These are phyloP conservation scores for Corchorus olitorius DNA, from an alignment of 345 rosid species.

Conservation along the genomic window DNA sequence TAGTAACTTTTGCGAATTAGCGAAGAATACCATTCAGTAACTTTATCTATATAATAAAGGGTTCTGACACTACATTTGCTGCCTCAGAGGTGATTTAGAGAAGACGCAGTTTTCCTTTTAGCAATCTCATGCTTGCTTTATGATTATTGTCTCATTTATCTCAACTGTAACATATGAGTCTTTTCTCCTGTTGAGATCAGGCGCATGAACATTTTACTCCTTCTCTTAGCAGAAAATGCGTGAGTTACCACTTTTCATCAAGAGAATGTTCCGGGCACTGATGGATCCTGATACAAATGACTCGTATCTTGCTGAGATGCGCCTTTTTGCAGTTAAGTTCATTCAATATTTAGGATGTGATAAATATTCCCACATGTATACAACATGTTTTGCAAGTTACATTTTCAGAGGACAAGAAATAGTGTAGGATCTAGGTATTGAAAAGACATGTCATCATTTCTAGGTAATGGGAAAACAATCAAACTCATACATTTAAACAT, in stretches of 20 bases:
- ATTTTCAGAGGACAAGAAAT: no score
- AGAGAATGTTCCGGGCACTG: conserved; percentile 60
- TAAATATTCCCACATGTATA: background rate
- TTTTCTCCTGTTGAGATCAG: conserved; percentile 12
- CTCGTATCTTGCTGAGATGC: conserved; percentile 58
- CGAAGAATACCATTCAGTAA: no score
- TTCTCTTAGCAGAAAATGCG: conserved; percentile 55
- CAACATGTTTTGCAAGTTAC: background rate
- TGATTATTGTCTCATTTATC: background rate
- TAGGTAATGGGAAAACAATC: no score
- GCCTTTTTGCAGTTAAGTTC: conserved; percentile 74
- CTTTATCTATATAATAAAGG: background rate
- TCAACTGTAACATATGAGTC: conserved; percentile 4
- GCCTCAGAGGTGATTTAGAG: background rate
- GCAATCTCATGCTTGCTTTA: conserved; percentile 2
- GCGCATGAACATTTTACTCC: conserved; percentile 17
- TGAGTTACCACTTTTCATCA: conserved; percentile 64
- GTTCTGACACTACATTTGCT: background rate
- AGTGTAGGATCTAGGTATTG: no score
- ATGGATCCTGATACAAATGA: conserved; percentile 78
- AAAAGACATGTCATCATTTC: no score
- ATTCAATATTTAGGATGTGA: background rate
- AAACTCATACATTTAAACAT: no score
- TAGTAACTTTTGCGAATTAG: background rate
- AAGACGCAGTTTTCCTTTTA: background rate